Evolutionary conservation across 2,329 filamentous ascomycete species (phyloP), one percentile per base, ranked within the genome.

Genomic region (Fusarium camptoceras): DNA sequence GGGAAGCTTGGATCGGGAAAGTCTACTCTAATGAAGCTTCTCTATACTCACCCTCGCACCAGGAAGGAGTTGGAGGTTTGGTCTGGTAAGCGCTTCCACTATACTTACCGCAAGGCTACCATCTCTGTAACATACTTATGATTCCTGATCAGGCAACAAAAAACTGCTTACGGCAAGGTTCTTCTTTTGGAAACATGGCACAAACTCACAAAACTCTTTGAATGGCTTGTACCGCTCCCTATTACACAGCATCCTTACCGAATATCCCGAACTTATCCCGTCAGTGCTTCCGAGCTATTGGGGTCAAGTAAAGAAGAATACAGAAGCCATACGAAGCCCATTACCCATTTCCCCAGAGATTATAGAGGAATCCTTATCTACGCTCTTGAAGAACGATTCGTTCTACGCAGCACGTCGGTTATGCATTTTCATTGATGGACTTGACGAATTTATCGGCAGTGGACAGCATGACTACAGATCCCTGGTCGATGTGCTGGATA

Each of bases 231-330:
- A 8, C 1, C 43, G n/a, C 6, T 58, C 53, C 0, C 11, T 48
- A 0, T 15, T 60, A 5, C 0, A 48, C 3, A n/a, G 16, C 1
- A 12, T 58, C 5, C 16, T 58, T 0, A 12, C 2, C 2, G 6
- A 34, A 6, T 3, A 27, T 2, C 53, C 43, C 3, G 34, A 43
- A 0, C 25, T 48, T 6, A 43, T 58, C 22, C 4, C 8, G 1
- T 18, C 27, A 5, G 10, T 16, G 4, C 16, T 48, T 0, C 51
- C 31, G 6, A 4, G 8, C 0, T 20, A 22, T 6, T 47, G 50
- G 41, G 1, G 0, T 2, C 4, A 11, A 15, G 3, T 0, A 1
- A 24, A 10, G 4, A 18, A 57, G 2, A 2, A 25, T 12, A 11
- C 25, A 0, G 30, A 8, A 25, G 9, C 1, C 7, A 5, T 15